Evolutionary conservation across 1,139 yeast genomes (phyloP).

Genomic region (Geotrichum restrictum): DNA sequence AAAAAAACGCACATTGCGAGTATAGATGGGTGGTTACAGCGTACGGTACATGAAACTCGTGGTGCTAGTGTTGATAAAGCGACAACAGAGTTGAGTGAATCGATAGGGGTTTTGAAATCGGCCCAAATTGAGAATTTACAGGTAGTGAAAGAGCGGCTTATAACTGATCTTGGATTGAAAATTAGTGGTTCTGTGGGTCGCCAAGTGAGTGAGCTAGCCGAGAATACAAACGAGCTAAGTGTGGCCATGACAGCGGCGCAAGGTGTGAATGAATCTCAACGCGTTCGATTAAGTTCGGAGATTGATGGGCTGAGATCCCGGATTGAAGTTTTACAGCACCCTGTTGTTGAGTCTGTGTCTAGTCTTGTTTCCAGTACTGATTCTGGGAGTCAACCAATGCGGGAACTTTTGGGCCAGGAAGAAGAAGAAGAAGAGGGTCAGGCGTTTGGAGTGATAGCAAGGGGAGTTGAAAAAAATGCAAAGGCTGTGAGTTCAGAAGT

Average conservation of each 20-base stretch:
- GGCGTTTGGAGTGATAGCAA: neutral
- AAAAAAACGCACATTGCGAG: neutral
- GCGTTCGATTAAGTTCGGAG: neutral
- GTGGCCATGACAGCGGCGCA: conserved; percentile 1
- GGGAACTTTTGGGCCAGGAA: too few species aligned
- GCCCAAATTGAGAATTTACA: neutral
- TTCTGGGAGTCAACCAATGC: neutral
- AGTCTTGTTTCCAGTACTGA: too few species aligned
- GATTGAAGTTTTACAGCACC: neutral
- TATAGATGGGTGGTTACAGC: neutral
- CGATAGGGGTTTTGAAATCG: neutral
- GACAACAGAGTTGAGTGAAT: neutral
- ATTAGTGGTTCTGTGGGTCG: neutral
- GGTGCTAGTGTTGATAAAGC: neutral
- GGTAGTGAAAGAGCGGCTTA: neutral
- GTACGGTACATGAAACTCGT: too few species aligned
- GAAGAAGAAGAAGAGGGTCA: too few species aligned
- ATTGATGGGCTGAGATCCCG: neutral
- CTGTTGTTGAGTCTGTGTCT: neutral
- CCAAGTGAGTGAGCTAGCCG: neutral
- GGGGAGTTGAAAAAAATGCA: neutral
- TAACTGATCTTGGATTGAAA: neutral
- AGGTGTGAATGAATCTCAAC: neutral
- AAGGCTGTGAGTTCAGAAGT: neutral
- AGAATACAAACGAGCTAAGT: neutral